Evolutionary conservation across 768 basidiomycete species (phyloP), one percentile per base, ranked within the genome.

Genomic region (Panaeolus cyanescens): DNA sequence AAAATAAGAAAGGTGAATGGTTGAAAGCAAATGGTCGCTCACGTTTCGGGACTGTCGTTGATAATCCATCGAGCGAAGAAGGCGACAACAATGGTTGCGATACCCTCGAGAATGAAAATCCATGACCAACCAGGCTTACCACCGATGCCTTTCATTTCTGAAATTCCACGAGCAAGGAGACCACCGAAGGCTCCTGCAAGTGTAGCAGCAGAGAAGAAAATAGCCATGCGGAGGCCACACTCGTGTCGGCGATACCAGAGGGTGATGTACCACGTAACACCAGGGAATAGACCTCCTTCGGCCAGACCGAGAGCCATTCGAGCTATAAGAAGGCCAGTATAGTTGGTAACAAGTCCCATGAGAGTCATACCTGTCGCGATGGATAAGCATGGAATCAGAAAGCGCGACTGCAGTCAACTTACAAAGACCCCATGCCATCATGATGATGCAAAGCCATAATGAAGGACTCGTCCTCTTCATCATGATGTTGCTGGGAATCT

Each of bases 391-490:
- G 8, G 9, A 34, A 13, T 36, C 33, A 7, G 4, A 15, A 20
- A n/a, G 1, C 13, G 15, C 19, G n/a, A 28, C 8, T 12, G 20
- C 32, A 39, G 1, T 12, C 9, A 9, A 70, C 73, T 56, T 59
- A 72, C 73, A 68, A 7, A 72, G 53, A 54, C 73, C 73, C 73
- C 73, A 74, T 1, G 65, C 66, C 19, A 72, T n/a, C 72, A 74
- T 74, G 59, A 73, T 73, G 33, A 73, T 66, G 63, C 68, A 73
- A 17, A 74, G 67, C 72, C 73, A 73, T 20, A 72, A 63, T 1
- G 72, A 74, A 2, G 73, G 72, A 59, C 73, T 72, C 50, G 71
- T 74, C 7, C 72, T 63, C 64, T 73, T 74, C 72, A 74, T 72
- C 71, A 74, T 72, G 55, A 74, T 64, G 42, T 74, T 74, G 59